These are phyloP conservation scores for Solanum dulcamara DNA, from an alignment of 257 asterid species.

Conservation along the genomic window DNA sequence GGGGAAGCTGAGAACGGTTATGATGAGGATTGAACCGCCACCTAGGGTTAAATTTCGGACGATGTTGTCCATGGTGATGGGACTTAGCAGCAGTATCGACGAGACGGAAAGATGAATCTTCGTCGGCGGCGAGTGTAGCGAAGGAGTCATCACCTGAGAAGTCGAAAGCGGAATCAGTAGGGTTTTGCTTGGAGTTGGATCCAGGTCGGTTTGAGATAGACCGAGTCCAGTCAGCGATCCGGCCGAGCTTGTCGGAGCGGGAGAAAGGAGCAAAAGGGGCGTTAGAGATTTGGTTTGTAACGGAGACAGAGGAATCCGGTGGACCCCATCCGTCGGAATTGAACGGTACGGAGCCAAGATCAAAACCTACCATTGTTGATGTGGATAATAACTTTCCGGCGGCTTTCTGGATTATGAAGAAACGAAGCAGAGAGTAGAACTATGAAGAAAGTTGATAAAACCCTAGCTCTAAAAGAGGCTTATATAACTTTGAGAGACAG, in stretches of 20 bases:
- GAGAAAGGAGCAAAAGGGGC: slow-evolving; percentile 98
- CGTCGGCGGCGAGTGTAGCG: slow-evolving; percentile 73
- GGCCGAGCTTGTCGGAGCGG: slow-evolving; percentile 82
- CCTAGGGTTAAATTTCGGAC: slow-evolving; percentile 75
- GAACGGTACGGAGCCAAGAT: slow-evolving; percentile 67
- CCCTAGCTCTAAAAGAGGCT: neutral
- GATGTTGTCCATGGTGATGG: slow-evolving; percentile 51
- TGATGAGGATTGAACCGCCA: slow-evolving; percentile 70
- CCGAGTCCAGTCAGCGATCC: slow-evolving; percentile 94
- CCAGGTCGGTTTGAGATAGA: slow-evolving; percentile 39
- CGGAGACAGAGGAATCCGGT: slow-evolving; percentile 41
- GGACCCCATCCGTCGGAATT: slow-evolving; percentile 99
- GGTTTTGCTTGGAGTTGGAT: slow-evolving; percentile 41
- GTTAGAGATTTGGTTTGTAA: slow-evolving; percentile 45
- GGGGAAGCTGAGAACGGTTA: slow-evolving; percentile 79
- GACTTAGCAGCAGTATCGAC: slow-evolving; percentile 83
- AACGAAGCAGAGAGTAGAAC: neutral
- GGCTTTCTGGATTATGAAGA: neutral
- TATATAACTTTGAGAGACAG: neutral
- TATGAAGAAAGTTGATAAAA: neutral
- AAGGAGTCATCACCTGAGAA: slow-evolving; percentile 92
- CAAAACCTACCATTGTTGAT: slow-evolving; percentile 55
- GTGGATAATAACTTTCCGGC: neutral
- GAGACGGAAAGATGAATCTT: slow-evolving; percentile 78
- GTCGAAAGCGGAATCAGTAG: slow-evolving; percentile 75